Base-by-base conservation (phyloP, 202 grass and related monocot species). In the Eragrostis tef region DNA sequence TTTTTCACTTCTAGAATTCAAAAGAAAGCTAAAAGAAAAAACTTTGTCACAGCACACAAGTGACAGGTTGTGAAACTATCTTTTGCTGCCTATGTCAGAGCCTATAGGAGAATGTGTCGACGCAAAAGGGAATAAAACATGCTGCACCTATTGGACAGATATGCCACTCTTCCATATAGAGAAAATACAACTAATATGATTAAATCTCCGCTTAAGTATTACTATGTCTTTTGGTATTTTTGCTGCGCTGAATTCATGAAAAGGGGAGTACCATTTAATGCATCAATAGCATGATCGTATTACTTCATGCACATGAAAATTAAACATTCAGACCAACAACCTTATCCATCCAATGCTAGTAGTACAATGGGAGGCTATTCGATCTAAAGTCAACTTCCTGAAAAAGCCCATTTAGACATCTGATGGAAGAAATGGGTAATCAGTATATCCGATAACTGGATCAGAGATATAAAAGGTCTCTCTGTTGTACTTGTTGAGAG, bases 401-500 rank as follows among this genome's bases (percentile, higher is more conserved):
- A 71, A 59, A 59, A 31, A 17, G 48, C 10, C 1, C 46, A 79
- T 66, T 71, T 83, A 78, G 14, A 73, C 26, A 84, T 91, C 70
- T 22, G 88, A 82, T 4, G 24, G 16, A 48, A 97, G 85, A 86
- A 90, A 97, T 50, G 91, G 87, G 58, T 97, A 92, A 61, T 97
- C 89, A 31, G 85, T 91, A 70, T 97, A 93, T 52, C 87, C 91
- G 15, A 88, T n/a, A 80, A 91, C 87, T 24, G 85, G 89, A 93
- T 97, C 87, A 49, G 85, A 71, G 81, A 73, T 49, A 79, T 88
- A 91, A 50, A 97, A 93, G 17, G 91, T 97, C 5, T 69, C 80
- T 51, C 91, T 88, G 47, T 88, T 89, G 78, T 94, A 94, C 26
- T 88, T 80, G 60, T 93, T 97, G 57, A 93, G 85, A 65, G 94